Evolutionary conservation across 352 stramenopile species (phyloP), one percentile per base, ranked within the genome.

Genomic region (Globisporangium emineosum): DNA sequence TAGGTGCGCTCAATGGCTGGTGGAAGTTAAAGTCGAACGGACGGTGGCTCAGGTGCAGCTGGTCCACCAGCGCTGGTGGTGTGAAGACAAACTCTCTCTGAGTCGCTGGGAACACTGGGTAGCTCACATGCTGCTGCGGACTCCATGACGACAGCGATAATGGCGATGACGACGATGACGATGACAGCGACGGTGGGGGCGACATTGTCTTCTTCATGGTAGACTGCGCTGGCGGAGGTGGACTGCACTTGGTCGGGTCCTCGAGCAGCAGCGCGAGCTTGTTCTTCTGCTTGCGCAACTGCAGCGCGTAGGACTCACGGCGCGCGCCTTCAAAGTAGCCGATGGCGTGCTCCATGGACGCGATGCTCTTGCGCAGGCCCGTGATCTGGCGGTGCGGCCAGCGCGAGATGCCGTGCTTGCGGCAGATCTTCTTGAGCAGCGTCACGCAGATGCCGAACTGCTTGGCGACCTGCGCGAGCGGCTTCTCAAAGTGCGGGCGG

Each of bases 341-440:
- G 64, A 91, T 90, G 27, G 84, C 84, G 40, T 93, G 82, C 57
- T 95, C 84, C 83, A 95, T 93, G 23, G 84, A 93, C 19, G 81
- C 69, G 57, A 95, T 93, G 70, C 83, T 93, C 64, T 95, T 95
- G 62, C 86, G 83, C 32, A 95, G 72, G n/a, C 83, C 86, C 6
- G 83, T 91, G 78, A 95, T 94, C 70, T 93, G 85, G 19, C 87
- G 85, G 66, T 94, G 84, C 23, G 87, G 87, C 87, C 87, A 95
- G 15, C 85, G 83, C 1, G 83, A 77, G 54, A 95, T 89, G 27
- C 85, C 82, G 50, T 92, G 79, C 54, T 86, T 82, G 27, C 87
- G 75, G 66, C 87, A 95, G 62, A 93, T 91, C 57, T 94, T 94
- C 76, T 94, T 95, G 13, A 95, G 73, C 27, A 95, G 66, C 29